Conservation (phyloP, 192 early-diverging fungal genomes). For the Phlyctochytrium arcticum region DNA sequence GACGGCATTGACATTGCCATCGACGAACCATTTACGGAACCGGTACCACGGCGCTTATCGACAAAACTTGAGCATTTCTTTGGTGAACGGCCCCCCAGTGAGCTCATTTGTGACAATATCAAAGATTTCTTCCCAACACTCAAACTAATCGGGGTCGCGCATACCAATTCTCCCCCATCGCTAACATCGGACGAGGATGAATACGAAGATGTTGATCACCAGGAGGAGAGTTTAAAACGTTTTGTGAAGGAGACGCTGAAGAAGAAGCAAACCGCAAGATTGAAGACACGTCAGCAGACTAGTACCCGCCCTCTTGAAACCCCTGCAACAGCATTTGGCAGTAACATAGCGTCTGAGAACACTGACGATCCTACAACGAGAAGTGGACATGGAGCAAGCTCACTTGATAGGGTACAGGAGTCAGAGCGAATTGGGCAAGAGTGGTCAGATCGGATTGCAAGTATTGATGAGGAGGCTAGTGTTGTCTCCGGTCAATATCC, state of each 20-base stretch:
- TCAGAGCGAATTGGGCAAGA: background rate
- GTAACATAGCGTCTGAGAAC: background rate
- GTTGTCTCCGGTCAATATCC: slow-evolving; percentile 6
- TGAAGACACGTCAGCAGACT: background rate
- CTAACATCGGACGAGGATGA: too few species aligned
- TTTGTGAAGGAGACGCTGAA: slow-evolving; percentile 10
- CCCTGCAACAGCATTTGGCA: too few species aligned
- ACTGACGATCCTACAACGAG: background rate
- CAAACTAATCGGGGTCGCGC: background rate
- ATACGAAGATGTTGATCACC: background rate
- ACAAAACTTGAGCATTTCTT: slow-evolving; percentile 75
- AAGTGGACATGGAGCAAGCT: too few species aligned
- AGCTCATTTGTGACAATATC: slow-evolving; percentile 87
- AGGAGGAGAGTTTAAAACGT: slow-evolving; percentile 5
- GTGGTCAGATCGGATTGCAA: slow-evolving; percentile 22
- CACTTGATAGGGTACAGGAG: too few species aligned
- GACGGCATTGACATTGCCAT: too few species aligned
- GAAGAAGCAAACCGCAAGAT: slow-evolving; percentile 6
- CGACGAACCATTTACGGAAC: background rate
- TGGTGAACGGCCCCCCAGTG: slow-evolving; percentile 89
- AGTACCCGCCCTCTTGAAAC: too few species aligned
- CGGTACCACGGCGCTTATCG: background rate
- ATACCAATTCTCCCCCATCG: background rate
- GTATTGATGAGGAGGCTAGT: slow-evolving; percentile 2
- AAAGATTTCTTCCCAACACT: slow-evolving; percentile 72